Conservation (phyloP, 108 stramenopile species). For the Pseudonitzschia multistriata region DNA sequence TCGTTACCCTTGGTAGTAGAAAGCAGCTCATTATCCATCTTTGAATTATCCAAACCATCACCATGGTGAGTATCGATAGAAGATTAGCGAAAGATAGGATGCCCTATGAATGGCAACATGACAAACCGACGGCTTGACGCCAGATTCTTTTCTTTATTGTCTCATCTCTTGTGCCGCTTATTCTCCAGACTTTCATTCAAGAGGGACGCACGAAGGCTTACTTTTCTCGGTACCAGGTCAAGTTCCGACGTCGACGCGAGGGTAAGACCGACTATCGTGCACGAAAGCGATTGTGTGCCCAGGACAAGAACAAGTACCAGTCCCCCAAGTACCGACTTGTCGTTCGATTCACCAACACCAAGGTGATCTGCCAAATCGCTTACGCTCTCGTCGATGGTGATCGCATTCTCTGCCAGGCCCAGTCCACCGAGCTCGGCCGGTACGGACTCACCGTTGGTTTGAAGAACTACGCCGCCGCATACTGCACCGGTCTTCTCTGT, state of each 20-base stretch:
- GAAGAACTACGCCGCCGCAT: constrained; percentile 99
- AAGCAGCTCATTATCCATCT: not conserved
- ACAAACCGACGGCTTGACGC: too few relatives aligned
- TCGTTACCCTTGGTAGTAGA: not conserved
- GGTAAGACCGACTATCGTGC: constrained; percentile 99
- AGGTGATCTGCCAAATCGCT: constrained; percentile 95
- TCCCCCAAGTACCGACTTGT: constrained; percentile 98
- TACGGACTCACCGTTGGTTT: constrained; percentile 95
- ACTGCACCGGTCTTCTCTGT: constrained; percentile 97
- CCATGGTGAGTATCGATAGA: not conserved
- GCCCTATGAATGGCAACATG: too few relatives aligned
- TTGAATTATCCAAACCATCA: not conserved
- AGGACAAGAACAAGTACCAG: constrained; percentile 99
- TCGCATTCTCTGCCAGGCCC: constrained; percentile 84
- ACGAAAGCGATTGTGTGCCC: constrained; percentile 93
- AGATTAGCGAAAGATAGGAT: too few relatives aligned
- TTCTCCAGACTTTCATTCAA: constrained; percentile 86
- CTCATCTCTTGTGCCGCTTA: not conserved
- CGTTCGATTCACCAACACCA: constrained; percentile 91
- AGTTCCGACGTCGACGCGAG: constrained; percentile 98
- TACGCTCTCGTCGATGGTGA: constrained; percentile 96
- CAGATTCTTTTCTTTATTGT: too few relatives aligned
- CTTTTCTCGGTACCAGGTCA: constrained; percentile 99
- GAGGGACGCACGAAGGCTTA: constrained; percentile 94
- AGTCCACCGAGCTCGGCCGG: constrained; percentile 90